These are phyloP conservation scores for Musa itinerans DNA, from an alignment of 176 grass and related monocot species.

Conservation along the genomic window DNA sequence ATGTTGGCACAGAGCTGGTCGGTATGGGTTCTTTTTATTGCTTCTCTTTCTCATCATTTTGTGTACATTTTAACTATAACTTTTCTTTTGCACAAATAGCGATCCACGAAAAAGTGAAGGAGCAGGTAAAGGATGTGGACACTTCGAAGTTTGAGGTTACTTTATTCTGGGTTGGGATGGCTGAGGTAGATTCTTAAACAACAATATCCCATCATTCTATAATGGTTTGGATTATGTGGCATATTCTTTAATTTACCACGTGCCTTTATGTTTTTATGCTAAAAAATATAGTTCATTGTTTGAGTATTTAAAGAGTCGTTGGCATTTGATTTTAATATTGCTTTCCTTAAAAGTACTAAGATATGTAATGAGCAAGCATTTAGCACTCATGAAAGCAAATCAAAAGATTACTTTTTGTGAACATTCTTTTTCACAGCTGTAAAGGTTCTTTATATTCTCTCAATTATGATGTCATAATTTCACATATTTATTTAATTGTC, in stretches of 20 bases:
- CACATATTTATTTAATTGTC: too few species aligned
- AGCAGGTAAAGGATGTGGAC: slow-evolving; percentile 64
- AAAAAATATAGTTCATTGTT: too few species aligned
- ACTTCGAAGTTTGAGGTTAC: slow-evolving; percentile 46
- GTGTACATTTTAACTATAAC: slow-evolving; percentile 1
- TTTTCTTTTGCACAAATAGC: slow-evolving; percentile 34
- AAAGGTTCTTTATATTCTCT: not conserved
- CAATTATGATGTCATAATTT: not conserved
- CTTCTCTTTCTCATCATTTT: not conserved
- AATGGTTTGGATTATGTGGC: too few species aligned
- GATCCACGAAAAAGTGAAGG: slow-evolving; percentile 54
- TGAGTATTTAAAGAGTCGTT: too few species aligned
- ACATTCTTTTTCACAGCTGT: not conserved
- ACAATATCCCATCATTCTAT: not conserved
- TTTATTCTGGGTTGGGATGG: slow-evolving; percentile 81
- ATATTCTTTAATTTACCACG: too few species aligned
- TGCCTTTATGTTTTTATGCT: too few species aligned
- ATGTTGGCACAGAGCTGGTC: not conserved
- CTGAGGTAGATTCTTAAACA: slow-evolving; percentile 59
- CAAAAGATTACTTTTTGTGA: not conserved
- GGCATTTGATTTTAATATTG: too few species aligned
- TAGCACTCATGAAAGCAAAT: not conserved
- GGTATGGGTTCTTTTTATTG: not conserved
- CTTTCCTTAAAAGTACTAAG: not conserved
- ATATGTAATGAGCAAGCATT: not conserved